Conservation (phyloP, 2,329 filamentous ascomycete species). For the Beauveria scarabaeidicola region DNA sequence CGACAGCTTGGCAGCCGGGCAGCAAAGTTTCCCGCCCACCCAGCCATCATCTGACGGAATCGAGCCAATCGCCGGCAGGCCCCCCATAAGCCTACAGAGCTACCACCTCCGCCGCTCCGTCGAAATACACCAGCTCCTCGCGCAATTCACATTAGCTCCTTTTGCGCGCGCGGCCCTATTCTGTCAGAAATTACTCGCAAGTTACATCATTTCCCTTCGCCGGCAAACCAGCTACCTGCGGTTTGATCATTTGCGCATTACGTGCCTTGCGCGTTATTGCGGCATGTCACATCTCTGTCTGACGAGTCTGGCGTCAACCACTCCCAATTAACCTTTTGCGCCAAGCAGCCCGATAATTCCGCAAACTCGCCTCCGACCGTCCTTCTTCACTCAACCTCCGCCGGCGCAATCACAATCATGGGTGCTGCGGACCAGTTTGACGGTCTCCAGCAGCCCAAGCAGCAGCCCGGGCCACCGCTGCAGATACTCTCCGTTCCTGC, state of each 20-base stretch:
- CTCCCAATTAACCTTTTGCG: not conserved
- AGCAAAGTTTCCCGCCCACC: not conserved
- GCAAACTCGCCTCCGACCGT: not conserved
- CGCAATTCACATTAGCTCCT: not conserved
- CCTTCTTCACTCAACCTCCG: too few relatives aligned
- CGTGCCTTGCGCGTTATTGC: not conserved
- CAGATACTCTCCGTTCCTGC: not conserved
- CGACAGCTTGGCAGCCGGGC: not conserved
- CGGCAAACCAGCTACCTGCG: not conserved
- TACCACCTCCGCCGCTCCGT: not conserved
- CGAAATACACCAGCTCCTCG: not conserved
- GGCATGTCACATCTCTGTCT: slow-evolving; percentile 1
- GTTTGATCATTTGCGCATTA: not conserved
- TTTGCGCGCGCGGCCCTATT: not conserved
- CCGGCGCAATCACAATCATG: not conserved
- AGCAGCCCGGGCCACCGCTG: not conserved
- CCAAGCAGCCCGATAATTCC: not conserved
- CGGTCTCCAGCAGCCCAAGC: slow-evolving; percentile 1
- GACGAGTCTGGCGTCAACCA: not conserved
- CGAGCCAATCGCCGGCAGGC: slow-evolving; percentile 1
- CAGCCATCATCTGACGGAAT: slow-evolving; percentile 7
- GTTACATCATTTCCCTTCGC: not conserved
- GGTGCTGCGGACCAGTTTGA: slow-evolving; percentile 3
- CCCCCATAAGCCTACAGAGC: not conserved
- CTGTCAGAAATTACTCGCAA: not conserved